These are phyloP conservation scores for Cruciata laevipes DNA, from an alignment of 257 asterid species.

Conservation along the genomic window DNA sequence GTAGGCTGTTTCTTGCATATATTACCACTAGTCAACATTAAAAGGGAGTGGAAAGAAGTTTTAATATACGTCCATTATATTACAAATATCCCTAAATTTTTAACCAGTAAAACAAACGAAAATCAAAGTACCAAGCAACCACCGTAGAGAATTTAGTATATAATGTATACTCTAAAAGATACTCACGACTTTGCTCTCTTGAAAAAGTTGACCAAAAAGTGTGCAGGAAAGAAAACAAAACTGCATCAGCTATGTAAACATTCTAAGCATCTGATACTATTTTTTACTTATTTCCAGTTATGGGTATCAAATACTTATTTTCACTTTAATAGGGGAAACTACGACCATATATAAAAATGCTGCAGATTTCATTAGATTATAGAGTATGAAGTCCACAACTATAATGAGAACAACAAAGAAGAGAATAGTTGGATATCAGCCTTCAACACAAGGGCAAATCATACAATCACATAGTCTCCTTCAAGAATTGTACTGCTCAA, in stretches of 20 bases:
- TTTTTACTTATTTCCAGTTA: too few relatives aligned
- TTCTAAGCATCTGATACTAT: too few relatives aligned
- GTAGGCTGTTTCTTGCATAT: neutral
- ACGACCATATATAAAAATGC: neutral
- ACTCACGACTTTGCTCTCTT: too few relatives aligned
- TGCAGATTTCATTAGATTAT: neutral
- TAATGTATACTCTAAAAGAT: neutral
- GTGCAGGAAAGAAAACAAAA: neutral
- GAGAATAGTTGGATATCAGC: neutral
- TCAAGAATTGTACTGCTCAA: neutral
- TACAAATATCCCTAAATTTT: neutral
- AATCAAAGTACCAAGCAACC: neutral
- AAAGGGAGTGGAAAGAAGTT: neutral
- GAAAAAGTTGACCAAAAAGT: neutral
- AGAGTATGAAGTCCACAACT: too few relatives aligned
- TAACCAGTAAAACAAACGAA: neutral
- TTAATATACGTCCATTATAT: conserved; percentile 5
- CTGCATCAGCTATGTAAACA: neutral
- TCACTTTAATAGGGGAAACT: neutral
- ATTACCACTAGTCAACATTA: neutral
- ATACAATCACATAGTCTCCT: neutral
- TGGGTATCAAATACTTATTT: too few relatives aligned
- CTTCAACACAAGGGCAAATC: neutral
- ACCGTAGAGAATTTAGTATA: neutral
- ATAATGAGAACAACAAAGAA: neutral